Percentiles rank a stretch among this genome's conserved stretches.
phyloP scores from a whole-genome alignment of 352 stramenopile genomes.

The Phytopythium cucurbitacearum region DNA sequence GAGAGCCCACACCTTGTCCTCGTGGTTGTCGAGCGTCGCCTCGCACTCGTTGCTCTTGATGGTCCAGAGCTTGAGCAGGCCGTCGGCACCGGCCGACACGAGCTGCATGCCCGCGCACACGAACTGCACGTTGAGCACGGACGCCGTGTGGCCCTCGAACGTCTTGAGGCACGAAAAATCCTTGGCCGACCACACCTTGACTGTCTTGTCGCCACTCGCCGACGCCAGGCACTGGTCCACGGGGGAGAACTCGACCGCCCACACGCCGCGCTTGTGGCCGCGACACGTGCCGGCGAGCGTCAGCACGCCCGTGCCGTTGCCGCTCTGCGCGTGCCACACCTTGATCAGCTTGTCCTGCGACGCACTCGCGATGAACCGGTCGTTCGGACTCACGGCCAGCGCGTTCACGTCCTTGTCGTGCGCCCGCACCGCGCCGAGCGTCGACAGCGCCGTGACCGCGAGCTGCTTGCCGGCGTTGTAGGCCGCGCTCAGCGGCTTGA shows the following conservation, averaged over 20 bases:
- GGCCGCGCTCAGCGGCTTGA: slow-evolving; percentile 60
- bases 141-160: slow-evolving; percentile 93
- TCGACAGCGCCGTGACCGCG: slow-evolving; percentile 43
- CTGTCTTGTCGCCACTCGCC: slow-evolving; percentile 94
- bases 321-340: slow-evolving; percentile 88
- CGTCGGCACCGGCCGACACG: slow-evolving; percentile 93
- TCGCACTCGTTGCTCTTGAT: slow-evolving; percentile 98
- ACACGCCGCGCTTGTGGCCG: slow-evolving; percentile 97
- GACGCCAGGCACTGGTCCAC: slow-evolving; percentile 95
- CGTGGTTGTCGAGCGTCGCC: slow-evolving; percentile 94
- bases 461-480: slow-evolving; percentile 42
- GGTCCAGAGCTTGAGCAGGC: slow-evolving; percentile 98
- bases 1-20: slow-evolving; percentile 97
- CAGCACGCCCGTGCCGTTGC: slow-evolving; percentile 66
- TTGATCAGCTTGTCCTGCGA: slow-evolving; percentile 98
- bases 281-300: slow-evolving; percentile 89
- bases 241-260: slow-evolving; percentile 96
- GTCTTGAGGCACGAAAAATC: slow-evolving; percentile 96
- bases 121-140: slow-evolving; percentile 88
- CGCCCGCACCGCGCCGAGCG: slow-evolving; percentile 72
- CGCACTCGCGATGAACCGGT: slow-evolving; percentile 95
- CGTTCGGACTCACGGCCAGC: slow-evolving; percentile 94
- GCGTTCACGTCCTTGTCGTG: slow-evolving; percentile 98
- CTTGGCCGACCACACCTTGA: slow-evolving; percentile 96
- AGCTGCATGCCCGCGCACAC: slow-evolving; percentile 91